Percentiles rank a stretch among this genome's conserved stretches.
These are phyloP conservation scores for Colletotrichum lindemuthianum DNA, from an alignment of 2,329 filamentous ascomycete genomes.

Conservation along the genomic window DNA sequence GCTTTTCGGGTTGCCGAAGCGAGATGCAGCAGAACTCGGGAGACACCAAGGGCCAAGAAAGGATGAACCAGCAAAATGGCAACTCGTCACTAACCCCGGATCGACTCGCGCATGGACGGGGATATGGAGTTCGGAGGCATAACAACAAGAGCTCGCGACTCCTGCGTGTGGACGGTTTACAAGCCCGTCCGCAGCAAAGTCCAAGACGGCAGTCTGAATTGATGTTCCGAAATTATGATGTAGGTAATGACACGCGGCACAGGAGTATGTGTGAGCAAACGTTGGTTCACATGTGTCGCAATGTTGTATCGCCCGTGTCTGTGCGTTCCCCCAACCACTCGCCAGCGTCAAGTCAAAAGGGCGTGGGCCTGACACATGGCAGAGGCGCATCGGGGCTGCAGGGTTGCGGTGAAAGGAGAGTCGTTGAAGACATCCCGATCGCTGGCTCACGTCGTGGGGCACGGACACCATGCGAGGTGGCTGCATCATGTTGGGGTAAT, in stretches of 20 bases:
- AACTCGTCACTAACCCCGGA: slow-evolving; percentile 14
- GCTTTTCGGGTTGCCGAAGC: slow-evolving; percentile 26
- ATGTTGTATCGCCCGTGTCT: slow-evolving; percentile 18
- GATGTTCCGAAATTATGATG: slow-evolving; percentile 7
- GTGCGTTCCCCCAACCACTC: slow-evolving; percentile 15
- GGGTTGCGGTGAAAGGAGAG: slow-evolving; percentile 11
- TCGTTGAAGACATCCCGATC: neutral
- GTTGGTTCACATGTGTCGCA: slow-evolving; percentile 14
- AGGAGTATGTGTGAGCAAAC: slow-evolving; percentile 16
- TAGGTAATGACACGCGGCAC: slow-evolving; percentile 3
- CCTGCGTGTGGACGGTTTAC: neutral
- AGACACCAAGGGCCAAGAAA: slow-evolving; percentile 3
- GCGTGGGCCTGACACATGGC: slow-evolving; percentile 27
- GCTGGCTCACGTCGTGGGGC: slow-evolving; percentile 3
- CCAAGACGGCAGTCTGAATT: neutral
- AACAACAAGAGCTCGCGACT: neutral
- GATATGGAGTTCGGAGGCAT: neutral
- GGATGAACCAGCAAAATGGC: slow-evolving; percentile 30
- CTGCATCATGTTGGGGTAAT: slow-evolving; percentile 1
- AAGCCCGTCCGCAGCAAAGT: neutral
- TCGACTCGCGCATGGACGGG: neutral
- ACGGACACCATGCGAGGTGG: slow-evolving; percentile 8
- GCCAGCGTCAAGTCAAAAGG: slow-evolving; percentile 6
- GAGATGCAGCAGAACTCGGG: slow-evolving; percentile 22
- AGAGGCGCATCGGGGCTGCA: slow-evolving; percentile 26